Evolutionary conservation across 2,329 filamentous ascomycete species (phyloP).

Genomic region (Diaporthe sp.): DNA sequence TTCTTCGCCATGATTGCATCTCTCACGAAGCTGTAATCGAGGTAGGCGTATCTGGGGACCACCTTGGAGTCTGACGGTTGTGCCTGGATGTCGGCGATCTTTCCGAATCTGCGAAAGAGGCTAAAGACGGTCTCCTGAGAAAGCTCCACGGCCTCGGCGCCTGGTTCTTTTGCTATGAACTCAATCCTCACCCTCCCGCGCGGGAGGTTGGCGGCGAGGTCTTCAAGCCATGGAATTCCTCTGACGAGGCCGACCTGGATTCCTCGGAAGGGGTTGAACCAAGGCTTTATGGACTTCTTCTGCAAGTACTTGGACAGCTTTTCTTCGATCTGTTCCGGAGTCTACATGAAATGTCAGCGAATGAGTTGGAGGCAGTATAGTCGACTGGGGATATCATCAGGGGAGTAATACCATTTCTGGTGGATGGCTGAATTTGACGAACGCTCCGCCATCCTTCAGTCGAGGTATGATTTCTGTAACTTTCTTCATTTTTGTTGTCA

Average conservation of each 20-base stretch:
- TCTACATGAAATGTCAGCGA: not conserved
- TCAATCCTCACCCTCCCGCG: slow-evolving; percentile 83
- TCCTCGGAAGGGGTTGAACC: slow-evolving; percentile 86
- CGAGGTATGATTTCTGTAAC: slow-evolving; percentile 87
- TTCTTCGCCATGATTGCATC: slow-evolving; percentile 91
- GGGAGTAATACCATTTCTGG: slow-evolving; percentile 46
- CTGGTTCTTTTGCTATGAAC: slow-evolving; percentile 81
- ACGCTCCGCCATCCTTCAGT: slow-evolving; percentile 92
- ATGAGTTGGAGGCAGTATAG: no score
- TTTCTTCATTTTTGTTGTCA: slow-evolving; percentile 51
- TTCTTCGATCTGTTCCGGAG: slow-evolving; percentile 33
- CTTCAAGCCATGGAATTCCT: slow-evolving; percentile 94
- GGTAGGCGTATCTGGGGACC: slow-evolving; percentile 81
- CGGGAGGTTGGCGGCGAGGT: slow-evolving; percentile 76
- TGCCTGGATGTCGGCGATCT: slow-evolving; percentile 85
- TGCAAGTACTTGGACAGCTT: slow-evolving; percentile 73
- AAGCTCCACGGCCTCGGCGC: slow-evolving; percentile 80
- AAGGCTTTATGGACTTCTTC: slow-evolving; percentile 82
- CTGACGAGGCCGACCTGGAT: slow-evolving; percentile 81
- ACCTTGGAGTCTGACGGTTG: slow-evolving; percentile 91
- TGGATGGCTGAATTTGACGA: slow-evolving; percentile 82
- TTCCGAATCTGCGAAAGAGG: slow-evolving; percentile 90
- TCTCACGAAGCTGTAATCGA: slow-evolving; percentile 81
- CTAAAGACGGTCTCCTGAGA: slow-evolving; percentile 90
- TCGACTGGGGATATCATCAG: not conserved